These are phyloP conservation scores for Thraustotheca clavata DNA, from an alignment of 352 stramenopile genomes.

Conservation along the genomic window DNA sequence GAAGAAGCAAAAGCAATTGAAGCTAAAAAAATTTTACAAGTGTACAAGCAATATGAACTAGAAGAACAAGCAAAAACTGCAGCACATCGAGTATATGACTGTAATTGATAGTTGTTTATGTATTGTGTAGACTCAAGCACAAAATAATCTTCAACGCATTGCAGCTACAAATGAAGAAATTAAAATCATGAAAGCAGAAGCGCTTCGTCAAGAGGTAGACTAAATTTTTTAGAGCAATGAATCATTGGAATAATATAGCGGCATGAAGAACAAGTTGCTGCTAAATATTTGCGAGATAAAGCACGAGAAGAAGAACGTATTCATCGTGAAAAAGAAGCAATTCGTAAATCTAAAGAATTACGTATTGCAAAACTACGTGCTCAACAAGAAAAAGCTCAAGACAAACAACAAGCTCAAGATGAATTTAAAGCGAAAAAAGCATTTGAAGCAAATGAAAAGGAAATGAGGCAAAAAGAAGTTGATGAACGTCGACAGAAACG, in stretches of 20 bases:
- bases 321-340: slow-evolving; percentile 43
- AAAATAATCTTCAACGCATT: slow-evolving; percentile 39
- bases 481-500: slow-evolving; percentile 37
- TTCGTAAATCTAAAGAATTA: slow-evolving; percentile 63
- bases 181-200: slow-evolving; percentile 52
- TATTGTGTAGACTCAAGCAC: slow-evolving; percentile 27
- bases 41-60: slow-evolving; percentile 72
- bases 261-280: slow-evolving; percentile 51
- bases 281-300: slow-evolving; percentile 65
- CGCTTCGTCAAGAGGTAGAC: slow-evolving; percentile 27
- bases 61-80: slow-evolving; percentile 46
- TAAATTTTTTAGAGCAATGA: neutral
- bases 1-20: slow-evolving; percentile 74
- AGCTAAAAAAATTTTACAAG: slow-evolving; percentile 64
- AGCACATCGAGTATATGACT: slow-evolving; percentile 22
- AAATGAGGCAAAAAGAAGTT: slow-evolving; percentile 40
- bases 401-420: slow-evolving; percentile 57
- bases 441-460: slow-evolving; percentile 55
- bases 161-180: slow-evolving; percentile 59
- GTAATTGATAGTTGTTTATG: too few species aligned
- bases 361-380: slow-evolving; percentile 62
- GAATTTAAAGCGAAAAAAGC: slow-evolving; percentile 68
- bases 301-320: slow-evolving; percentile 57
- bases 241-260: slow-evolving; percentile 23
- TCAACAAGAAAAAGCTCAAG: slow-evolving; percentile 73